Base-by-base conservation (phyloP, 768 basidiomycete species). In the Suillus subaureus region DNA sequence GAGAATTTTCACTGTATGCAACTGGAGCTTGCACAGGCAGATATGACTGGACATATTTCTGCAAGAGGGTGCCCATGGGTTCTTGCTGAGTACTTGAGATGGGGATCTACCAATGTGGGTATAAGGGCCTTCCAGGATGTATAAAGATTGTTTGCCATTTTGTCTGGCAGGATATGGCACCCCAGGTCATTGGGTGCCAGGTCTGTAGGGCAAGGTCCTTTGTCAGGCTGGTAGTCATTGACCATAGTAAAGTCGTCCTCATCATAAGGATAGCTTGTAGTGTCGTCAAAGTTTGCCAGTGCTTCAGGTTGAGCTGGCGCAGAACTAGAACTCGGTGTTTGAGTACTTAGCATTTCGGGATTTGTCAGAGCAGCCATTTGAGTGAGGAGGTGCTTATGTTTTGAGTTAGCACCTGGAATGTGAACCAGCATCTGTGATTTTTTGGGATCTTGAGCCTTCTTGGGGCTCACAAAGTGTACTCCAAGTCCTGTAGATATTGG, bases 401-500 rank as follows among this genome's bases (percentile, higher is more conserved):
- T 18, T 12, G 12, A 33, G 12, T 64, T 23, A 13, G 4, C 42
- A 4, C 54, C 40, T 8, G 55, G 63, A n/a, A 64, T 64, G 9
- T 23, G n/a, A 39, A 64, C 40, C 12, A 54, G 16, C 21, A 55
- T 64, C n/a, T 43, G 55, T 2, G 49, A 62, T 57, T 70, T 67
- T 16, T 55, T 49, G 18, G 55, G 64, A 21, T 71, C 66, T 8
- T 40, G n/a, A 18, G n/a, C 45, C 54, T 70, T 73, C 13, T 64
- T 51, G 12, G 73, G 73, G 15, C 66, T 71, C 2, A 54, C 55
- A n/a, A 72, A 74, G 26, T 65, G 62, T n/a, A 16, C 9, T 2
- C 72, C 70, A 18, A 74, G 67, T 9, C 73, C 71, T 12, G 26
- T 42, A 23, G 45, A 47, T 23, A 23, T 47, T 47, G 45, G 45